Percentiles rank a stretch among this genome's conserved stretches.
phyloP scores from a whole-genome alignment of 1,284 basidiomycete genomes.

The Pyrrhoderma lamaoense region DNA sequence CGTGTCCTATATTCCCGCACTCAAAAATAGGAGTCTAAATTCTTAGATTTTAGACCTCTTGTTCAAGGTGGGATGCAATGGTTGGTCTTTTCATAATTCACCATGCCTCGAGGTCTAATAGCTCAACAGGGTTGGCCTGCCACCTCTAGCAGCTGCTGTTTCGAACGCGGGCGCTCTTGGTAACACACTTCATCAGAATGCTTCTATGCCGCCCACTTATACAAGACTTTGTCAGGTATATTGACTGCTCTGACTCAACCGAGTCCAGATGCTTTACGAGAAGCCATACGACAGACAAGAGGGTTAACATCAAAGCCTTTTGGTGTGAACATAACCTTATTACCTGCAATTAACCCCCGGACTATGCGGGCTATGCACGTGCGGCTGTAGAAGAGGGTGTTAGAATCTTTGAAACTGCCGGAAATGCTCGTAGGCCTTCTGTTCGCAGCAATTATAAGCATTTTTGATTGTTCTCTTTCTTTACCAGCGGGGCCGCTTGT shows the following conservation, averaged over 20 bases:
- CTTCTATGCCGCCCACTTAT: neutral
- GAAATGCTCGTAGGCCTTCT: conserved; percentile 66
- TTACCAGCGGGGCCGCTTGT: conserved; percentile 70
- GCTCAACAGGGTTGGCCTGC: conserved; percentile 63
- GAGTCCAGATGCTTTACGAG: conserved; percentile 73
- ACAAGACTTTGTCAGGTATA: conserved; percentile 41
- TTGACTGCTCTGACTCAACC: conserved; percentile 88
- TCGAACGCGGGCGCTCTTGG: conserved; percentile 85
- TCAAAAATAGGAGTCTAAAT: too few relatives aligned
- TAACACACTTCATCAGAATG: conserved; percentile 22
- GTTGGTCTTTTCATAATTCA: conserved; percentile 30
- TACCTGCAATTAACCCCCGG: conserved; percentile 86
- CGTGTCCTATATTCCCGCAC: too few relatives aligned
- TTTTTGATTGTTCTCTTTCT: neutral
- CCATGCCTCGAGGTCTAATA: neutral
- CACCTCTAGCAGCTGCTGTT: conserved; percentile 70
- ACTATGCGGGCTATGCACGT: conserved; percentile 78
- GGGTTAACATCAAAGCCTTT: conserved; percentile 69
- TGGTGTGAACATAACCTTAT: conserved; percentile 88
- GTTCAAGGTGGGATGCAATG: conserved; percentile 87
- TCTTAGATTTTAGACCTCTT: conserved; percentile 43
- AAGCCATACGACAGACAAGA: conserved; percentile 77
- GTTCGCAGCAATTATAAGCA: neutral
- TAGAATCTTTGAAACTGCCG: conserved; percentile 88
- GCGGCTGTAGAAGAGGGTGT: conserved; percentile 88